A percentile compares a stretch with the other conserved stretches of the same genome.
phyloP scores from a whole-genome alignment of 2,329 filamentous ascomycete species.

The Tolypocladium nubicola region DNA sequence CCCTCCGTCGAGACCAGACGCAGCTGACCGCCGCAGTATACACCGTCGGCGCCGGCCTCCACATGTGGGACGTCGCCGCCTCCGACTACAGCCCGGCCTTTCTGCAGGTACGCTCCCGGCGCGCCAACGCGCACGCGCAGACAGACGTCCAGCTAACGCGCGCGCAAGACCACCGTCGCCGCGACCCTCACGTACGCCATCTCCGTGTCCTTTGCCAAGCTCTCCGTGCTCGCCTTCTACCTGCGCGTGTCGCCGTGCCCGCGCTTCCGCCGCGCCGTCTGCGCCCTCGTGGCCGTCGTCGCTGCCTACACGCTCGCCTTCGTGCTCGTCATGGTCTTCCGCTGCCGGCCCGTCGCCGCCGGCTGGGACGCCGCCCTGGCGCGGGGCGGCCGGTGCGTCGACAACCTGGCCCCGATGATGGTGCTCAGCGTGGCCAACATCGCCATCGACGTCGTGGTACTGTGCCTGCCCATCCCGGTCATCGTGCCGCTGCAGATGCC shows the following conservation, averaged over 20 bases:
- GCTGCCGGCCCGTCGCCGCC: conserved; percentile 30
- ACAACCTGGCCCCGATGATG: conserved; percentile 20
- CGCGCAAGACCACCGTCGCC: conserved; percentile 17
- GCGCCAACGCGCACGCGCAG: too few species aligned
- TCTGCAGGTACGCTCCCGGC: conserved; percentile 8
- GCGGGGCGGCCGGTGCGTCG: conserved; percentile 24
- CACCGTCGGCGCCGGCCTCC: conserved; percentile 13
- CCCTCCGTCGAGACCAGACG: background rate
- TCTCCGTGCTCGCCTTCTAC: conserved; percentile 23
- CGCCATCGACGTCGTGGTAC: conserved; percentile 33
- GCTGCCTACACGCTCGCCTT: conserved; percentile 28
- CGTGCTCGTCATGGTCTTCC: conserved; percentile 25
- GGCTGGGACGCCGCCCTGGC: conserved; percentile 26
- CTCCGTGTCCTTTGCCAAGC: conserved; percentile 2
- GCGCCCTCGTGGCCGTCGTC: conserved; percentile 21
- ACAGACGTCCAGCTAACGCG: background rate
- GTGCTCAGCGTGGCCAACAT: conserved; percentile 26
- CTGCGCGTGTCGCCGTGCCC: conserved; percentile 25
- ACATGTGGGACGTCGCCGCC: conserved; percentile 17
- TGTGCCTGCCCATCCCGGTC: conserved; percentile 31
- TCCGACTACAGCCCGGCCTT: conserved; percentile 12
- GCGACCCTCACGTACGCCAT: conserved; percentile 27
- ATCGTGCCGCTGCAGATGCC: conserved; percentile 35
- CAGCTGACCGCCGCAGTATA: conserved; percentile 7
- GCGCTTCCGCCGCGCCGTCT: conserved; percentile 11